Base-by-base conservation (phyloP, 129 eudicot species). In the Chrysanthemum lavandulifolium region DNA sequence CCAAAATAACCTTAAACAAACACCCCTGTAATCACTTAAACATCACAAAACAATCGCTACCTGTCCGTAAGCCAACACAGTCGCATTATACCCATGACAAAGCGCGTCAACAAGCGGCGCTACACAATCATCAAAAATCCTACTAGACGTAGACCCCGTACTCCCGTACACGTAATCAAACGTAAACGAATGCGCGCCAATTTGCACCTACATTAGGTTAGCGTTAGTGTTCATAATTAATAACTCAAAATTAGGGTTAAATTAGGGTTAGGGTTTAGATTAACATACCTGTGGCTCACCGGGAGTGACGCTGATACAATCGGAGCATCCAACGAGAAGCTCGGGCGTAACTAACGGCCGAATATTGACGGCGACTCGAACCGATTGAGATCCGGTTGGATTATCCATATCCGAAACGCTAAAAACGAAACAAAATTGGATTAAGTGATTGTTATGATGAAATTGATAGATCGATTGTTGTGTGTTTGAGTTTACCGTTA, bases 21-120 rank as follows among this genome's bases (percentile, higher is more conserved):
- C 10, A 40, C 47, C 47, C 47, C 5, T 36, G 5, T 1, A 5
- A 6, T 7, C 7, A 21, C 23, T 21, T 0, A 21, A 21, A 21
- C 25, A 40, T 31, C 47, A 40, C 47, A 53, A 67, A 68, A 11
- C 18, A 9, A 60, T 2, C 0, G 8, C 10, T 50, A 95, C 97
- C 96, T 95, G 99, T 4, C 99, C 99, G 61, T 95, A 95, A 0
- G 99, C 99, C 5, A 95, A 85, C 6, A 95, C 97, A 0, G 99
- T 95, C 10, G 94, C 97, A 71, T 95, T 95, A 74, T 90, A 95
- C 3, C 99, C 99, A 29, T 81, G 82, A 31, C 87, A 86, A 3
- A 95, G 79, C 0, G 97, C 94, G 51, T 95, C 97, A 19, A 95
- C 89, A 2, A 95, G 86, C 3, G 99, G 96, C 14, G 91, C 86